Conservation (phyloP, 495 filamentous ascomycete species). For the Aspergillus bertholletiae region DNA sequence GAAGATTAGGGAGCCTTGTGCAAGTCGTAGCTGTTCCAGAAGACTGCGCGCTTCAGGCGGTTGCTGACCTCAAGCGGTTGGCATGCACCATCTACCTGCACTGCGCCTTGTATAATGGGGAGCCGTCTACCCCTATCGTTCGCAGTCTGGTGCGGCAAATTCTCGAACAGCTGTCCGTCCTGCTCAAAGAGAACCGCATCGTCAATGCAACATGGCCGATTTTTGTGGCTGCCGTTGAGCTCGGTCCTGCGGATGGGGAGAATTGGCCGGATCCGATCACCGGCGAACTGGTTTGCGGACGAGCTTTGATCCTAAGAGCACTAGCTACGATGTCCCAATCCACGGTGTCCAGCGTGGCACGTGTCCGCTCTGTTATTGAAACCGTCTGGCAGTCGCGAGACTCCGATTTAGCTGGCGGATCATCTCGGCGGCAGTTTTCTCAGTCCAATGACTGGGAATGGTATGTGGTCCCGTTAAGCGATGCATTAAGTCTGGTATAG, state of each 20-base stretch:
- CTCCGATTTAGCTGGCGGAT: background rate
- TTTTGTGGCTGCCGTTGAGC: slow-evolving; percentile 21
- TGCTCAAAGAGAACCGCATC: slow-evolving; percentile 3
- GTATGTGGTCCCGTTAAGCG: slow-evolving; percentile 12
- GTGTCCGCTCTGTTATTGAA: slow-evolving; percentile 15
- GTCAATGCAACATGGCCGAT: slow-evolving; percentile 14
- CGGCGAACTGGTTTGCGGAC: background rate
- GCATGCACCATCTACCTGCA: slow-evolving; percentile 12
- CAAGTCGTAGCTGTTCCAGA: background rate
- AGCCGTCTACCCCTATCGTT: slow-evolving; percentile 4
- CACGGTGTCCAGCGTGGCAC: slow-evolving; percentile 15
- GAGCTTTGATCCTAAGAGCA: slow-evolving; percentile 9
- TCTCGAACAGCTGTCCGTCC: slow-evolving; percentile 3
- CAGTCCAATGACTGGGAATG: slow-evolving; percentile 12
- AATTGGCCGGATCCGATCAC: slow-evolving; percentile 2
- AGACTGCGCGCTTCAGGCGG: slow-evolving; percentile 5
- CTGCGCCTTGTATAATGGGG: slow-evolving; percentile 15
- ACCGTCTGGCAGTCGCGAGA: slow-evolving; percentile 16
- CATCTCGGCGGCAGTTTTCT: background rate
- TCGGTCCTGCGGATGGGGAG: slow-evolving; percentile 14
- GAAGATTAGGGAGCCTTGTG: background rate
- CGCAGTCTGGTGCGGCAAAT: slow-evolving; percentile 2
- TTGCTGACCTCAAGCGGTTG: slow-evolving; percentile 16
- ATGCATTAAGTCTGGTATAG: slow-evolving; percentile 12
- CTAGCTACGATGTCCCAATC: slow-evolving; percentile 11